These are phyloP conservation scores for Grifola frondosa DNA, from an alignment of 1,284 basidiomycete species.

Conservation along the genomic window DNA sequence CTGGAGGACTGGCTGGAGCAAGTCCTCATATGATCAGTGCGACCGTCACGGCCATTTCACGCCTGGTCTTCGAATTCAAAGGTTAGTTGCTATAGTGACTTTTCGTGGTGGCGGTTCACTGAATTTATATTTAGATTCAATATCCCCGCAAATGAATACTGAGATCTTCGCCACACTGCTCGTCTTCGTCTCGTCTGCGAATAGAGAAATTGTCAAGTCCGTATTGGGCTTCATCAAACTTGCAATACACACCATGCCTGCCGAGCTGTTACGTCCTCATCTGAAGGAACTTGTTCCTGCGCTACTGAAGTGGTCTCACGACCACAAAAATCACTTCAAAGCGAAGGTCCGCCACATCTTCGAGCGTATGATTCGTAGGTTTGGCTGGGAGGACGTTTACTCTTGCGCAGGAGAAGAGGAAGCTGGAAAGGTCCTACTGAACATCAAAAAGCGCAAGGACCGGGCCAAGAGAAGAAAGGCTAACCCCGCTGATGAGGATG, in stretches of 20 bases:
- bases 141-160: slow-evolving; percentile 75
- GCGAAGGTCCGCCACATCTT: slow-evolving; percentile 95
- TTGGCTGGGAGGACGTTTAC: slow-evolving; percentile 86
- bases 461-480: slow-evolving; percentile 74
- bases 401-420: slow-evolving; percentile 74
- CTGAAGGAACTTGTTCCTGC: slow-evolving; percentile 81
- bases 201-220: slow-evolving; percentile 98
- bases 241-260: slow-evolving; percentile 80
- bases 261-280: slow-evolving; percentile 72
- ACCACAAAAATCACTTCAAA: slow-evolving; percentile 99
- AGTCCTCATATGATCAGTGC: slow-evolving; percentile 99
- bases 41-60: slow-evolving; percentile 90
- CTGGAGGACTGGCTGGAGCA: slow-evolving; percentile 90
- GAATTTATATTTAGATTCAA: slow-evolving; percentile 50
- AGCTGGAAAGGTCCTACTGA: slow-evolving; percentile 77
- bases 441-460: slow-evolving; percentile 92
- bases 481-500: slow-evolving; percentile 53
- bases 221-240: slow-evolving; percentile 96
- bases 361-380: slow-evolving; percentile 91
- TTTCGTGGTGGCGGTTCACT: no score
- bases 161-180: slow-evolving; percentile 88
- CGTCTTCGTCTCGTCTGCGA: slow-evolving; percentile 89
- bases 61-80: slow-evolving; percentile 96
- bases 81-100: slow-evolving; percentile 44
- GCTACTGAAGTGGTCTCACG: slow-evolving; percentile 89